phyloP scores from a whole-genome alignment of 257 asterid genomes.

The Solanum appendiculatum region DNA sequence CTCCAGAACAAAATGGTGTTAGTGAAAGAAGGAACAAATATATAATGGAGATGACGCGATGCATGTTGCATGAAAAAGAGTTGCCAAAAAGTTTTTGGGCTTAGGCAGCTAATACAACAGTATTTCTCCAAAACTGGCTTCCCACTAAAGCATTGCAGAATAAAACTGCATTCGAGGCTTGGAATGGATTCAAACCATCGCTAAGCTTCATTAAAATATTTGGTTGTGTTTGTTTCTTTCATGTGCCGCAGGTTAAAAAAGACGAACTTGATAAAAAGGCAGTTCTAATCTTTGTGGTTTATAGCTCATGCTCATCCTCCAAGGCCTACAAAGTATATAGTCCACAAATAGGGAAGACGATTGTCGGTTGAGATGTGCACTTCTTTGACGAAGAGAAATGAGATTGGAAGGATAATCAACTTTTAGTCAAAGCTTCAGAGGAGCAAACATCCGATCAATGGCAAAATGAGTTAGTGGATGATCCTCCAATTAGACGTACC shows the following conservation, averaged over 20 bases:
- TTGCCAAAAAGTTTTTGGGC: no score
- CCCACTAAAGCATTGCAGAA: not conserved
- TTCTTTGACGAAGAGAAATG: not conserved
- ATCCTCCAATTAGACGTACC: not conserved
- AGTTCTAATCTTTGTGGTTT: no score
- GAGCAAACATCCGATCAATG: not conserved
- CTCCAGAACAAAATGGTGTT: not conserved
- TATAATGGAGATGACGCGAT: not conserved
- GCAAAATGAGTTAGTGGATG: not conserved
- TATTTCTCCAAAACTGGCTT: not conserved
- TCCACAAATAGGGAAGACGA: no score
- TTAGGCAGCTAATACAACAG: not conserved
- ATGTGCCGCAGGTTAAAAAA: not conserved
- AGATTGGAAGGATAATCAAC: not conserved
- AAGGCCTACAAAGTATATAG: no score
- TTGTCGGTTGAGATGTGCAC: not conserved
- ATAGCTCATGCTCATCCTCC: no score
- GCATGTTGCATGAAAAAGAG: not conserved
- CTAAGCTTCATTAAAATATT: not conserved
- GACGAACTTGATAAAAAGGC: no score
- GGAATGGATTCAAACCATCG: not conserved
- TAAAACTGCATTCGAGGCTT: not conserved
- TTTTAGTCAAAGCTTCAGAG: not conserved
- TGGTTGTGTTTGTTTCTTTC: not conserved
- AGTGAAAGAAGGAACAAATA: not conserved